A percentile compares a stretch with the other conserved stretches of the same genome.
Conservation (phyloP, 768 basidiomycete genomes). For the Mycena haematopus region DNA sequence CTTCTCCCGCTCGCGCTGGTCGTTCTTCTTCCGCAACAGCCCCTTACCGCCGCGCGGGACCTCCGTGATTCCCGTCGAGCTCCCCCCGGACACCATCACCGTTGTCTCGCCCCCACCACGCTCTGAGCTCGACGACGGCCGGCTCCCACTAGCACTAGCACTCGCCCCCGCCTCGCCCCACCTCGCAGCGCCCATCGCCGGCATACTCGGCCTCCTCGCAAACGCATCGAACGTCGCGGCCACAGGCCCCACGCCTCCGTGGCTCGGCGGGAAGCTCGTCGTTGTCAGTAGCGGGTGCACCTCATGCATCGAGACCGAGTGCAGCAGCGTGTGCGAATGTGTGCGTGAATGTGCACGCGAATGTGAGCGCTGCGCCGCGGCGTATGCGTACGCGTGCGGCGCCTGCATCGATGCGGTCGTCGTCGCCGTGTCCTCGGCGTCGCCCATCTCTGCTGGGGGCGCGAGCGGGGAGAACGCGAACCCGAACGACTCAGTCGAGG, state of each 20-base stretch:
- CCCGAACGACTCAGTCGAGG: slow-evolving; percentile 41
- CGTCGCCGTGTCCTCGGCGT: background rate
- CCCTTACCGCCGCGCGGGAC: slow-evolving; percentile 20
- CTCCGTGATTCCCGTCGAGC: slow-evolving; percentile 21
- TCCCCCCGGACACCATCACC: background rate
- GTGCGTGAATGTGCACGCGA: slow-evolving; percentile 8
- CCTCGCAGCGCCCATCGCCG: slow-evolving; percentile 17
- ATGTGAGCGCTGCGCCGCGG: background rate
- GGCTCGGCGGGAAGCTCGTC: background rate
- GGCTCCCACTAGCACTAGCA: slow-evolving; percentile 8
- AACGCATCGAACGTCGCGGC: slow-evolving; percentile 6
- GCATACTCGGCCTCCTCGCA: slow-evolving; percentile 35
- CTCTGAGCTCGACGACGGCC: slow-evolving; percentile 20
- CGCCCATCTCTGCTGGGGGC: background rate
- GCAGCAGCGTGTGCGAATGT: slow-evolving; percentile 28
- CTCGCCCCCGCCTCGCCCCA: slow-evolving; percentile 4
- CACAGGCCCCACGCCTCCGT: background rate
- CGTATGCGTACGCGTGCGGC: background rate
- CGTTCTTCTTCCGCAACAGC: slow-evolving; percentile 28
- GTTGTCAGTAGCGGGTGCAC: background rate
- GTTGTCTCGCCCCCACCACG: background rate
- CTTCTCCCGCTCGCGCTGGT: slow-evolving; percentile 28
- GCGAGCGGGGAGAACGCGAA: slow-evolving; percentile 35
- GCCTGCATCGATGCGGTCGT: background rate
- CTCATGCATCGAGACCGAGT: slow-evolving; percentile 27